These are phyloP conservation scores for Oehlia diaphana DNA, from an alignment of 192 early-diverging fungal genomes.

Conservation along the genomic window DNA sequence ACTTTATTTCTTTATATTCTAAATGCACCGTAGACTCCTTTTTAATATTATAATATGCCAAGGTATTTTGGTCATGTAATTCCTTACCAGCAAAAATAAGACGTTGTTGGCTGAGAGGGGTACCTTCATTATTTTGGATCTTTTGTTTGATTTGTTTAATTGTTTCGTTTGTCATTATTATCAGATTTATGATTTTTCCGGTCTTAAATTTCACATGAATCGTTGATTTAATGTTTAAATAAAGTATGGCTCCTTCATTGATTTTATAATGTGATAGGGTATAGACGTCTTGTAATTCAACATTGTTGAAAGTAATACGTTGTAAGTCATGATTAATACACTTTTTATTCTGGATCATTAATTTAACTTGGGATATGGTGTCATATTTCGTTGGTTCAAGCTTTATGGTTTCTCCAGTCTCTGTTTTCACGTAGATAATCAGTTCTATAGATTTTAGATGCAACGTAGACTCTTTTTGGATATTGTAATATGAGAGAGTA, in stretches of 20 bases:
- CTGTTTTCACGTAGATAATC: slow-evolving; percentile 49
- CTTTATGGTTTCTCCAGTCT: slow-evolving; percentile 85
- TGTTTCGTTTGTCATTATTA: slow-evolving; percentile 67
- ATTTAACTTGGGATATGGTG: slow-evolving; percentile 66
- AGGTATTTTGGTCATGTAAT: no score
- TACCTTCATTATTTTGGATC: slow-evolving; percentile 54
- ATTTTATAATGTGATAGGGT: no score
- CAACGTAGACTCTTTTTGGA: slow-evolving; percentile 3
- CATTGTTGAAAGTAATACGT: no score
- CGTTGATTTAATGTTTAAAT: no score
- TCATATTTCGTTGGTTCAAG: slow-evolving; percentile 72
- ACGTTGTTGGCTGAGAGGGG: no score
- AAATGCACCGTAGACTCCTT: no score
- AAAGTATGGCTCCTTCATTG: no score
- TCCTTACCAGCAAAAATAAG: no score
- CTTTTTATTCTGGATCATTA: slow-evolving; percentile 74
- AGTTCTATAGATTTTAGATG: slow-evolving; percentile 13
- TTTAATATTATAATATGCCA: no score
- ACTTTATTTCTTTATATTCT: no score
- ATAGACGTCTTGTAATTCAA: no score
- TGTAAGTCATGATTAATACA: slow-evolving; percentile 49
- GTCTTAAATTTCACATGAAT: slow-evolving; percentile 63
- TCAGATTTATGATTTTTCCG: slow-evolving; percentile 90
- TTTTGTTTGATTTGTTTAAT: slow-evolving; percentile 56
- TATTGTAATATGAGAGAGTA: slow-evolving; percentile 9